Evolutionary conservation across 2,329 filamentous ascomycete genomes (phyloP).

Genomic region (Ophiostoma novo-ulmi): DNA sequence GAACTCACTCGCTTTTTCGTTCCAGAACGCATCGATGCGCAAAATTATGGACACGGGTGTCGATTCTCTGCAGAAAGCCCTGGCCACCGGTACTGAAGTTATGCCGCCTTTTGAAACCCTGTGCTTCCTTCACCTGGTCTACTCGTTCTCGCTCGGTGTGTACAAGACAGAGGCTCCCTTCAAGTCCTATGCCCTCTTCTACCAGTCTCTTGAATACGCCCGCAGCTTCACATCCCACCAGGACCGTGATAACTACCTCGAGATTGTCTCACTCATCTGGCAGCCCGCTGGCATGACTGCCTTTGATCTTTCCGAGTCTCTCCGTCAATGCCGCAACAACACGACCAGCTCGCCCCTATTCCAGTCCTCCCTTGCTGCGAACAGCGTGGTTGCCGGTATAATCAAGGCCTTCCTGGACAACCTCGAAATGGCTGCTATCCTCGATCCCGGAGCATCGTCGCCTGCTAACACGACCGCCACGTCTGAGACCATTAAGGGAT

Average conservation of each 20-base stretch:
- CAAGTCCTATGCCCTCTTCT: constrained; percentile 41
- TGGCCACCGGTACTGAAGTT: constrained; percentile 38
- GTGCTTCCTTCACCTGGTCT: constrained; percentile 50
- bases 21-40: constrained; percentile 39
- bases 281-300: constrained; percentile 38
- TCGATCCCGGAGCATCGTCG: constrained; percentile 26
- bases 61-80: constrained; percentile 35
- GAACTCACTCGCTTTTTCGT: constrained; percentile 41
- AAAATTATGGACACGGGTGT: constrained; percentile 42
- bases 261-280: constrained; percentile 47
- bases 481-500: constrained; percentile 38
- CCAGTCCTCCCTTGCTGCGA: constrained; percentile 3
- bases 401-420: constrained; percentile 50
- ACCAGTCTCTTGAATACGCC: constrained; percentile 44
- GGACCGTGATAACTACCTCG: constrained; percentile 39
- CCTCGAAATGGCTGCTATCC: constrained; percentile 43
- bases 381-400: constrained; percentile 40
- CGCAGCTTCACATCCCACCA: constrained; percentile 35
- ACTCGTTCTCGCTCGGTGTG: constrained; percentile 46
- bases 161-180: constrained; percentile 37
- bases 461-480: constrained; percentile 27
- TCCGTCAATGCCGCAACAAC: constrained; percentile 29
- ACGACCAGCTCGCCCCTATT: constrained; percentile 27
- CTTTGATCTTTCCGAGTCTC: constrained; percentile 32
- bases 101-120: constrained; percentile 42